Conservation (phyloP, 306 rosid species). For the Gynostemma pentaphyllum region DNA sequence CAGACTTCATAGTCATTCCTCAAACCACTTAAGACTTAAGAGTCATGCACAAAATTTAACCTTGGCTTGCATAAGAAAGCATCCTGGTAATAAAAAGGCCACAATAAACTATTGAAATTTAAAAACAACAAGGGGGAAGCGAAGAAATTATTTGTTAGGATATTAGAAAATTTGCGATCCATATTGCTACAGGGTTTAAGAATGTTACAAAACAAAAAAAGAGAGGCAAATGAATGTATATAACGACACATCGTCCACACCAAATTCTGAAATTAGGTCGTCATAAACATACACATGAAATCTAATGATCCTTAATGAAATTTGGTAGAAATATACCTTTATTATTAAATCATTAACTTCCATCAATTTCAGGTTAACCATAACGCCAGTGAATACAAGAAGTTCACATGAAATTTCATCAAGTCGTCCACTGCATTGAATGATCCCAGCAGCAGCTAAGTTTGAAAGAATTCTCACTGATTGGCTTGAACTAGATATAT, state of each 20-base stretch:
- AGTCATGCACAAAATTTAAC: no score
- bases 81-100: no score
- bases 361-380: slow-evolving; percentile 44
- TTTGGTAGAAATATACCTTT: slow-evolving; percentile 37
- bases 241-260: background rate
- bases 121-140: no score
- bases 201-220: background rate
- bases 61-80: no score
- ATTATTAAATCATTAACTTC: slow-evolving; percentile 49
- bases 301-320: slow-evolving; percentile 16
- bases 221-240: background rate
- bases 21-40: no score
- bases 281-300: background rate
- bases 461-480: slow-evolving; percentile 78
- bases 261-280: background rate
- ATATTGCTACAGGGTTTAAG: no score
- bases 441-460: slow-evolving; percentile 62
- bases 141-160: no score
- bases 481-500: slow-evolving; percentile 41
- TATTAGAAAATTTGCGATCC: no score
- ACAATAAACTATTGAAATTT: no score
- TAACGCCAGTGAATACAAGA: slow-evolving; percentile 45
- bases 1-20: no score
- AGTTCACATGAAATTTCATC: slow-evolving; percentile 66
- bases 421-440: slow-evolving; percentile 39